phyloP scores from a whole-genome alignment of 148 eudicot species.

The Rhododendron kiyosumense region DNA sequence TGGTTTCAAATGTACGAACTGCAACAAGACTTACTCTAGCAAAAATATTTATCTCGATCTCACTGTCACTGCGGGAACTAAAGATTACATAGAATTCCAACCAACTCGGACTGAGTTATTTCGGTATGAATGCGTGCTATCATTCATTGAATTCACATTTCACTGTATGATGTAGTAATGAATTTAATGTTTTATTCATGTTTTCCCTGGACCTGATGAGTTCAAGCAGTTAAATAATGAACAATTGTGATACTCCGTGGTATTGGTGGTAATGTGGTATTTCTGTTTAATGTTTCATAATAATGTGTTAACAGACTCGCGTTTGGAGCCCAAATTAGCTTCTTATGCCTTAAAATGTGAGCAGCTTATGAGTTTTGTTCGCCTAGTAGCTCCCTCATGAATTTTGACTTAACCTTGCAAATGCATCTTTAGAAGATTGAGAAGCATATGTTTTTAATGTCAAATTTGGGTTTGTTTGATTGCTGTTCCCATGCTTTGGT shows the following conservation, averaged over 20 bases:
- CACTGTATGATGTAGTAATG: not conserved
- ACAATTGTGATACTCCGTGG: not conserved
- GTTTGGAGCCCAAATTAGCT: not conserved
- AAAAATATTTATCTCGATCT: constrained; percentile 88
- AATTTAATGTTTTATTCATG: not conserved
- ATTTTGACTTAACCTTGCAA: not conserved
- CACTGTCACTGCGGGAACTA: constrained; percentile 80
- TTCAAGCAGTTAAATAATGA: not conserved
- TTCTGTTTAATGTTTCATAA: not conserved
- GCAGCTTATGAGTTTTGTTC: constrained; percentile 5
- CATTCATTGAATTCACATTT: not conserved
- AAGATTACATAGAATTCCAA: constrained; percentile 56
- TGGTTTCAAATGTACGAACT: constrained; percentile 72
- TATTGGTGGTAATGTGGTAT: not conserved
- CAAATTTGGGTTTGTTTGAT: not conserved
- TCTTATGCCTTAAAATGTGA: not conserved
- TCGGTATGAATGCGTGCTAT: constrained; percentile 39
- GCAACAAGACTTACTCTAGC: constrained; percentile 87
- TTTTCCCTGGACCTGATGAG: not conserved
- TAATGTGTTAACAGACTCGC: not conserved
- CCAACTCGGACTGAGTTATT: constrained; percentile 84
- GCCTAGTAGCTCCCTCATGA: not conserved
- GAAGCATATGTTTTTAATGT: not conserved
- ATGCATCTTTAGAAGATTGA: not conserved
- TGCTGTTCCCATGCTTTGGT: not conserved